Percentiles rank a stretch among this genome's conserved stretches.
Conservation (phyloP, 2,329 filamentous ascomycete species). For the Coniochaeta sp. region DNA sequence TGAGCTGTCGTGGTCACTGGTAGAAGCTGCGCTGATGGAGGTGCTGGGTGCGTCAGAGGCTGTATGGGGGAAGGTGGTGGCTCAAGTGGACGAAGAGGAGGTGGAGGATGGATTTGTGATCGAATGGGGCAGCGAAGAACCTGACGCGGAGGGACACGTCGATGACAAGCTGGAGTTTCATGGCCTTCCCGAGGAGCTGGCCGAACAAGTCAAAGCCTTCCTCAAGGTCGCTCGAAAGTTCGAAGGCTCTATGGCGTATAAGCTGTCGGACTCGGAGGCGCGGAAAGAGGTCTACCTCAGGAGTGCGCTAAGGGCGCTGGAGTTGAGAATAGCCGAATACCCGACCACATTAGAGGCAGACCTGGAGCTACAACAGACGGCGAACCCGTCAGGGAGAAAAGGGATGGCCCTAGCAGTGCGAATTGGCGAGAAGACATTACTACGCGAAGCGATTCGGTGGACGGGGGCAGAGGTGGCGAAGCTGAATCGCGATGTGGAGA, state of each 20-base stretch:
- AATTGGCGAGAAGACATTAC: slow-evolving; percentile 25
- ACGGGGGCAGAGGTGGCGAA: slow-evolving; percentile 11
- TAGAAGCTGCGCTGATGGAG: slow-evolving; percentile 12
- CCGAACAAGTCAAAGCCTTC: slow-evolving; percentile 40
- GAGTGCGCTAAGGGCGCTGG: slow-evolving; percentile 25
- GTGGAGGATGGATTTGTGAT: slow-evolving; percentile 70
- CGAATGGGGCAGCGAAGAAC: slow-evolving; percentile 45
- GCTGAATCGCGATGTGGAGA: slow-evolving; percentile 6
- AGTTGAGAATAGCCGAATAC: slow-evolving; percentile 17
- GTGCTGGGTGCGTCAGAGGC: slow-evolving; percentile 13
- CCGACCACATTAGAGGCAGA: slow-evolving; percentile 22
- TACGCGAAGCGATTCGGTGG: slow-evolving; percentile 19
- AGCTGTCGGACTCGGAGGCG: slow-evolving; percentile 40
- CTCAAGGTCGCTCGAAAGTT: slow-evolving; percentile 41
- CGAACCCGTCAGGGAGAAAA: slow-evolving; percentile 6
- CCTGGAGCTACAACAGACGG: slow-evolving; percentile 6
- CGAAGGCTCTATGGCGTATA: slow-evolving; percentile 20
- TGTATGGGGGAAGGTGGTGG: slow-evolving; percentile 34
- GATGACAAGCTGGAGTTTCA: slow-evolving; percentile 25
- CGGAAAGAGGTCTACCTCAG: slow-evolving; percentile 37
- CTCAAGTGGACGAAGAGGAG: slow-evolving; percentile 52
- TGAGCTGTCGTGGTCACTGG: slow-evolving; percentile 58
- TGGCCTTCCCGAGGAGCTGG: slow-evolving; percentile 41
- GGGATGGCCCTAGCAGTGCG: slow-evolving; percentile 24
- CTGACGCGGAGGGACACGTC: slow-evolving; percentile 35